Base-by-base conservation (phyloP, 257 asterid species). In the Perilla frutescens region DNA sequence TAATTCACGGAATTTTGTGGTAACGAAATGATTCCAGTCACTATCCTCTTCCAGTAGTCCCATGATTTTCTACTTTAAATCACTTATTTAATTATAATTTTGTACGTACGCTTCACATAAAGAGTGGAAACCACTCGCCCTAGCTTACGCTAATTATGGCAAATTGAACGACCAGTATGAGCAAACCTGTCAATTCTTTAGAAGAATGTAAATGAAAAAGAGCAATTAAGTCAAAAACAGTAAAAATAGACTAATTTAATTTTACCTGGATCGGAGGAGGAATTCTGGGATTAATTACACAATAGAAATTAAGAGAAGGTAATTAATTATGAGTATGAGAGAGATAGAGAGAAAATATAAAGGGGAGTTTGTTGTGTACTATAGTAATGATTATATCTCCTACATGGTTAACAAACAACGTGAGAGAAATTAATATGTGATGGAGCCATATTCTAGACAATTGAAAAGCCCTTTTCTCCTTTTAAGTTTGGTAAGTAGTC, bases 361-460 rank as follows among this genome's bases (percentile, higher is more conserved):
- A 66, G 62, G 60, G 72, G 59, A 67, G 71, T 73, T 74, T 59
- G 74, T 36, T 56, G 10, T 72, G 79, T 79, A 73, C 80, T 59
- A 62, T 57, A 82, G 75, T 77, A 77, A 84, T 80, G 71, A 81
- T 82, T 81, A 67, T 58, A 75, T 65, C 55, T 78, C 77, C 73
- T 60, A 68, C 59, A 29, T 73, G 60, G 56, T 66, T 45, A 75
- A 66, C 64, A 68, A 62, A 56, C 59, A 85, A 72, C 70, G 78
- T 80, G 82, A 63, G 57, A 34, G 49, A 73, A 50, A 64, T 79
- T 76, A 80, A 63, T 44, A 62, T 4, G 60, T 36, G 54, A 73
- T 66, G 76, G 77, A 58, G 75, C 76, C 79, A 77, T 61, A 20
- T 20, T 63, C 51, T 41, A 62, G 68, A 62, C 34, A 10, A 63